Base-by-base conservation (phyloP, 305 asterid species). In the Fraxinus sp. region DNA sequence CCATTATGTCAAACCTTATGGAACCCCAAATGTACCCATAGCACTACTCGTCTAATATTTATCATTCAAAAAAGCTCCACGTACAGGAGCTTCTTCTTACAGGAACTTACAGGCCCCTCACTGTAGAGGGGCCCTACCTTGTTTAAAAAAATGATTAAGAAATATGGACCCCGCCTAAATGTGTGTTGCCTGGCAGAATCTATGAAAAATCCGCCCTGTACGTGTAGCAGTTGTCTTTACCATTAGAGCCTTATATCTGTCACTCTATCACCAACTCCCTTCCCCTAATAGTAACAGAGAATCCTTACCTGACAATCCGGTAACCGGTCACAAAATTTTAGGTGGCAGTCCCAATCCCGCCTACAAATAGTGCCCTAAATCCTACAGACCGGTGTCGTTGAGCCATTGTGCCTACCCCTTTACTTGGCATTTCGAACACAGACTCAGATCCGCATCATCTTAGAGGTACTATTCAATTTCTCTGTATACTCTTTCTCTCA, bases 361-460 rank as follows among this genome's bases (percentile, higher is more conserved):
- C 26, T 79, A 85, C 76, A 85, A 79, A 82, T 82, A 55, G 7
- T 11, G 11, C 0, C 18, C 64, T 9, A 74, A 76, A 75, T 71
- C 76, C 24, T 0, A 1, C 2, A 37, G 3, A 13, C 9, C 4
- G 2, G 46, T 18, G 75, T 83, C 82, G 9, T 78, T 22, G 20
- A 66, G 78, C 78, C 75, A 71, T 36, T 36, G 41, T 36, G 11
- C 18, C 20, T 30, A n/a, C 9, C 1, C 10, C 22, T 13, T 13
- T 9, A 3, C 24, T 22, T 20, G 32, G 49, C 71, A n/a, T 62
- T 4, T 6, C 39, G 16, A 32, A 26, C 20, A n/a, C 85, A 59
- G 81, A 14, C 85, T 78, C 81, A 82, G 88, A 85, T 82, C 88
- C 66, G 84, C 30, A 30, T 70, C 37, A 70, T 8, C 73, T 24